Evolutionary conservation across 345 rosid genomes (phyloP).

Genomic region (Populus pruinosa): DNA sequence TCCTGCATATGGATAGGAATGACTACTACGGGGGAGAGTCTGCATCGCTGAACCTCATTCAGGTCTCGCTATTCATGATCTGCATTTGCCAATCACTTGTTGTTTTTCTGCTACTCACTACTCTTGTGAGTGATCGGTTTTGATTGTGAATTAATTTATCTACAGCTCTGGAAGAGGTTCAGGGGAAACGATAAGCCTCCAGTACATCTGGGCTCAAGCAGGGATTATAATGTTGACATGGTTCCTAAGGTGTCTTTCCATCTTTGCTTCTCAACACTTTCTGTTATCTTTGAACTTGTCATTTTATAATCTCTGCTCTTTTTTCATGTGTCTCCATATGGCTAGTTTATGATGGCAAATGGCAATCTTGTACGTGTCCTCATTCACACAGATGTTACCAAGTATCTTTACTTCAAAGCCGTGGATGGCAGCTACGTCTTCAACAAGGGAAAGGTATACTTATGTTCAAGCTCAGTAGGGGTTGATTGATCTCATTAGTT

Average conservation of each 20-base stretch:
- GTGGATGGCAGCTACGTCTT: conserved; percentile 95
- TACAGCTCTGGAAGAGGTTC: conserved; percentile 93
- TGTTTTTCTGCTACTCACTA: neutral
- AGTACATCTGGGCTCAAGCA: conserved; percentile 80
- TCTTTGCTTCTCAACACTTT: neutral
- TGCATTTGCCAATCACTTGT: neutral
- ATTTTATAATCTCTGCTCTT: conserved; percentile 1
- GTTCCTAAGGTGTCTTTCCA: conserved; percentile 69
- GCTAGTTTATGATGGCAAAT: conserved; percentile 96
- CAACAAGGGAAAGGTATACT: conserved; percentile 85
- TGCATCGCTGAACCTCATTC: conserved; percentile 89
- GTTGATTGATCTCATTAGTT: neutral
- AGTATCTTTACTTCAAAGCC: conserved; percentile 88
- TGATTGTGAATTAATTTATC: conserved; percentile 10
- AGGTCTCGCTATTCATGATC: conserved; percentile 41
- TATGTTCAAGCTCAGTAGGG: neutral
- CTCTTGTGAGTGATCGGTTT: conserved; percentile 3
- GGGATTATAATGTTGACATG: conserved; percentile 99
- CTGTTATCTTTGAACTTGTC: neutral
- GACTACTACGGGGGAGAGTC: conserved; percentile 98
- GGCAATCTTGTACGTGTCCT: conserved; percentile 98
- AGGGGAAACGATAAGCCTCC: conserved; percentile 89
- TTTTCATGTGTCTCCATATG: conserved; percentile 4
- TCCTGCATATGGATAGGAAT: conserved; percentile 97
- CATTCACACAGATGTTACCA: conserved; percentile 90